These are phyloP conservation scores for Fusarium chuoi DNA, from an alignment of 2,329 filamentous ascomycete genomes.

Conservation along the genomic window DNA sequence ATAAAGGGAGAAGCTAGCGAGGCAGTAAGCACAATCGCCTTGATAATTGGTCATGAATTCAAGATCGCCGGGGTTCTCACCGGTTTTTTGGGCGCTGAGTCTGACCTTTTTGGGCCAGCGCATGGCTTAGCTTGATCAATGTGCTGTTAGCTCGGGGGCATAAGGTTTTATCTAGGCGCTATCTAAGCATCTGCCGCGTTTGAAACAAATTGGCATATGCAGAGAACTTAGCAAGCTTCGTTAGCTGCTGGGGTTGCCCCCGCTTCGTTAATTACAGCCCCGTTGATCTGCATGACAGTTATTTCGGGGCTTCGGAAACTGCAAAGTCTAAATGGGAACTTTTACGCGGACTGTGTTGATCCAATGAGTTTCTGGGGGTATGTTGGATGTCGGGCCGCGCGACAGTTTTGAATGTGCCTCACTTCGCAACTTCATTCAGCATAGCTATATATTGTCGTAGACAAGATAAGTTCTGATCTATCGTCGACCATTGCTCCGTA, in stretches of 20 bases:
- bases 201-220: not conserved
- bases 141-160: not conserved
- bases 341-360: not conserved
- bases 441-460: not conserved
- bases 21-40: not conserved
- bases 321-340: not conserved
- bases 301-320: not conserved
- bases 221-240: not conserved
- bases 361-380: not conserved
- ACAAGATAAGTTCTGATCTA: not conserved
- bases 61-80: not conserved
- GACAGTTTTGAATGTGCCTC: not conserved
- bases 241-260: not conserved
- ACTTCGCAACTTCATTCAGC: too few relatives aligned
- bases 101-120: not conserved
- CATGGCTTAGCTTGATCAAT: not conserved
- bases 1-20: not conserved
- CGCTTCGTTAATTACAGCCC: not conserved
- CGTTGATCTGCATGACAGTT: not conserved
- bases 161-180: constrained; percentile 12
- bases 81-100: not conserved
- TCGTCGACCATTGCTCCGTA: not conserved
- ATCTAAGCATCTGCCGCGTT: constrained; percentile 5
- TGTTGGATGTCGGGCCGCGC: too few relatives aligned
- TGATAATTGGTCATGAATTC: not conserved